Evolutionary conservation across 345 rosid species (phyloP), one percentile per base, ranked within the genome.

Genomic region (Microcos paniculata): DNA sequence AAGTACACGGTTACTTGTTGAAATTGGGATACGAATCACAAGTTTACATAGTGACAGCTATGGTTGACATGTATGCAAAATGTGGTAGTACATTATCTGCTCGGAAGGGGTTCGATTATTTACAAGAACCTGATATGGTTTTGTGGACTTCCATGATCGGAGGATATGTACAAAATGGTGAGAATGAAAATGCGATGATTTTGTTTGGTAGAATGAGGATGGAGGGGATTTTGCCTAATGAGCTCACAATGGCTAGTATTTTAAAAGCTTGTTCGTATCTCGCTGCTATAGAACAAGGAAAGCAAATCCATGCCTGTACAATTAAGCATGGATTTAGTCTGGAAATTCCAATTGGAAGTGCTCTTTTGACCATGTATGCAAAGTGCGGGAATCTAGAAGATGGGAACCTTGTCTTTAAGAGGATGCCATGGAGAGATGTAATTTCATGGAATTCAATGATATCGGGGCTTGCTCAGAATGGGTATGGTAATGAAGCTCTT

Each of bases 21-120:
- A 92, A 90, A 78, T 76, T 88, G 81, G 97, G 93, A 71, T 90
- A 79, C 16, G 96, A 83, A 68, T 82, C 79, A 40, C 97, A 90
- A 72, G 75, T 89, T 58, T 89, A 80, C 74, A 84, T 89, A 30
- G 72, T 79, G 43, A 88, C 92, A 1, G 92, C 92, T 78, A 83
- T 94, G 83, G 94, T 90, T 72, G 91, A 91, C 78, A 88, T 93
- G 82, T 94, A 94, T 68, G 90, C 93, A 6, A 90, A 92, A 73
- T 86, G 86, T 31, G 87, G 86, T 28, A 72, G 73, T 71, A 75
- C 80, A 61, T 73, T 33, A 31, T 92, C 82, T 58, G 94, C 97
- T 13, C 80, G 85, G 80, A 89, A 83, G 80, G 87, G 90, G 62
- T 88, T 92, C 80, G 82, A 82, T 52, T 68, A 80, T 80, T 81